A percentile compares a stretch with the other conserved stretches of the same genome.
Conservation (phyloP, 1,139 yeast genomes). For the Debaryomyces sp. region DNA sequence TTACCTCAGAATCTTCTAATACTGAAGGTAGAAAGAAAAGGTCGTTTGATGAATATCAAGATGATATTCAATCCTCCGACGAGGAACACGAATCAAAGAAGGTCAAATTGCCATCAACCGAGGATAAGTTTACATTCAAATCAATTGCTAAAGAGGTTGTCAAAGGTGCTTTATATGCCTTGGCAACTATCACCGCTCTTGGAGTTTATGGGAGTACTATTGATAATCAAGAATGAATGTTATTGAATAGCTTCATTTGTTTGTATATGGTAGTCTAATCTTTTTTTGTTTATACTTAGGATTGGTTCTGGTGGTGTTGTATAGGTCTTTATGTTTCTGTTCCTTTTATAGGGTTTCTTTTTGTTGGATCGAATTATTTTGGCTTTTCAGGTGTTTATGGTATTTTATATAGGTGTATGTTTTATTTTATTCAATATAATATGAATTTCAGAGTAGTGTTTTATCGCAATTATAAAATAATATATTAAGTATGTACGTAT, state of each 20-base stretch:
- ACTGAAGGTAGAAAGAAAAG: background rate
- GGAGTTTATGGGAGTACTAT: constrained; percentile 39
- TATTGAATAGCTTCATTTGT: background rate
- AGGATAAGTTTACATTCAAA: constrained; percentile 14
- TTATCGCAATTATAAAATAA: constrained; percentile 3
- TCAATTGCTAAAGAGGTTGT: constrained; percentile 34
- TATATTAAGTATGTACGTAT: background rate
- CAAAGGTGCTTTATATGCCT: constrained; percentile 37
- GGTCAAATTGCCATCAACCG: background rate
- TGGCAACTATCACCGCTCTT: constrained; percentile 41
- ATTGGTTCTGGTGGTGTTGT: background rate
- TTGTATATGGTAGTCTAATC: background rate
- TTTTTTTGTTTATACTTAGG: background rate
- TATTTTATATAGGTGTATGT: background rate
- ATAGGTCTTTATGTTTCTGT: background rate
- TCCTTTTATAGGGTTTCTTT: background rate
- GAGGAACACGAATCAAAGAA: constrained; percentile 7
- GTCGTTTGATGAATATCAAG: constrained; percentile 6
- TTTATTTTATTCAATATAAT: background rate
- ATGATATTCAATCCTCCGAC: constrained; percentile 6
- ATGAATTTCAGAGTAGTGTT: background rate
- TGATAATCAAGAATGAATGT: constrained; percentile 4
- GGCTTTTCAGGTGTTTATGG: background rate
- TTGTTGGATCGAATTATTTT: background rate
- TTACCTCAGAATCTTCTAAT: background rate